Percentiles rank a stretch among this genome's conserved stretches.
Conservation (phyloP, 176 grass and related monocot species). For the Panicum miliaceum region DNA sequence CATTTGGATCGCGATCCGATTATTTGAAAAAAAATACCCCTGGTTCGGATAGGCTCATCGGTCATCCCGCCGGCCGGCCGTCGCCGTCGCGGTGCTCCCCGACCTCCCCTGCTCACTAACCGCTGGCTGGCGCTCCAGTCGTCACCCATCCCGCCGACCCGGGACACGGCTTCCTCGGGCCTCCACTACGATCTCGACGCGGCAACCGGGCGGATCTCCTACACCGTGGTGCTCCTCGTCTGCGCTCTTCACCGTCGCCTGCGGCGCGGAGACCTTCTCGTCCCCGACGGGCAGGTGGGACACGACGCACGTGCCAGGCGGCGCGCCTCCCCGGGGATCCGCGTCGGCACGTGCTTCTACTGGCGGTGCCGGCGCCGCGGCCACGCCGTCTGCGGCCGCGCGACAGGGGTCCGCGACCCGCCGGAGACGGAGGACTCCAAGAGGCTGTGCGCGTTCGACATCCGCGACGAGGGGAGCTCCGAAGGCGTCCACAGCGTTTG, state of each 20-base stretch:
- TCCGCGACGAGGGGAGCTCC: too few species aligned
- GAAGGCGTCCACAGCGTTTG: too few species aligned
- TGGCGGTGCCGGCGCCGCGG: not conserved
- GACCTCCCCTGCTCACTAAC: not conserved
- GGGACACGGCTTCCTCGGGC: not conserved
- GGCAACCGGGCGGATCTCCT: not conserved
- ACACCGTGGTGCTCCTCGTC: constrained; percentile 16
- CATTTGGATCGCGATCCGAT: too few species aligned
- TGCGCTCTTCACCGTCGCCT: not conserved
- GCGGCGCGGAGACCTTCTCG: constrained; percentile 28
- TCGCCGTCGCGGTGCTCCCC: too few species aligned
- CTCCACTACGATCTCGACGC: constrained; percentile 18
- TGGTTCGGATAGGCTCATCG: too few species aligned
- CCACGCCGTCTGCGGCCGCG: not conserved
- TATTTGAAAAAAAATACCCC: too few species aligned
- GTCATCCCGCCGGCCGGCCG: too few species aligned
- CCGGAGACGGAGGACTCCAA: not conserved
- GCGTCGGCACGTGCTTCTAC: constrained; percentile 28
- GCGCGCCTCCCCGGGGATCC: not conserved
- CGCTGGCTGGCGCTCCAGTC: constrained; percentile 23
- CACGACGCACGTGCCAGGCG: not conserved
- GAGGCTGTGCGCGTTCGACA: too few species aligned
- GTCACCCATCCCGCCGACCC: not conserved
- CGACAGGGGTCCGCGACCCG: constrained; percentile 1
- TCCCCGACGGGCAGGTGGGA: not conserved